Evolutionary conservation across 2,329 filamentous ascomycete genomes (phyloP), one percentile per base, ranked within the genome.

Genomic region (Monosporascus sp.): DNA sequence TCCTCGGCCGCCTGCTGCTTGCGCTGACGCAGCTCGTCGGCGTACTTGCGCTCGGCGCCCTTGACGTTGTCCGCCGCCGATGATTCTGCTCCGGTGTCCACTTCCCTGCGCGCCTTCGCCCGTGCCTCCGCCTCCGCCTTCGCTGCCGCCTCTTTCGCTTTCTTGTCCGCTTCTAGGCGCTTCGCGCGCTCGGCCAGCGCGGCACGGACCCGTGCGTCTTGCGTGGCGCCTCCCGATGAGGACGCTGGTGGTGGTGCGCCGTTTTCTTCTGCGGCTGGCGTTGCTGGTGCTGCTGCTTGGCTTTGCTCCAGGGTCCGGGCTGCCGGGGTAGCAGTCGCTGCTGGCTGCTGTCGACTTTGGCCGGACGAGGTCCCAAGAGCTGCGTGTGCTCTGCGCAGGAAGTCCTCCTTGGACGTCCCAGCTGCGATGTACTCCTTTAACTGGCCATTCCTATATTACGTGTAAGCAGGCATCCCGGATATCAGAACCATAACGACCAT

Each of bases 391-490:
- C 83, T 76, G 44, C 73, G 75, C 47, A 84, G 68, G 53, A 94
- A 90, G 8, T 89, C 84, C 17, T 86, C 80, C 64, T 82, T 85
- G 15, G 75, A 71, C 8, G 81, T 78, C 8, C 85, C 86, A 1
- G 82, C 74, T 38, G 83, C 77, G 9, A 96, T 78, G 66, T 92
- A 91, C 67, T 93, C 86, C 63, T 87, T 85, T 15, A 96, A 73
- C 56, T 88, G 81, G 8, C 88, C 90, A 69, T 90, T 88, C 65
- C 83, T 85, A 58, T 39, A n/a, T 44, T 11, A 14, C 7, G 15
- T 55, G 54, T 59, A 24, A 56, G 60, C 34, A 34, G 18, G 5
- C 17, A 42, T 41, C 38, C 9, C 15, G 37, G 11, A 11, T 14
- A 8, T 27, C 22, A 15, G 25, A 18, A 8, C 7, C n/a, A 31